phyloP scores from a whole-genome alignment of 805 yeast species.

The Hanseniaspora guilliermondii region DNA sequence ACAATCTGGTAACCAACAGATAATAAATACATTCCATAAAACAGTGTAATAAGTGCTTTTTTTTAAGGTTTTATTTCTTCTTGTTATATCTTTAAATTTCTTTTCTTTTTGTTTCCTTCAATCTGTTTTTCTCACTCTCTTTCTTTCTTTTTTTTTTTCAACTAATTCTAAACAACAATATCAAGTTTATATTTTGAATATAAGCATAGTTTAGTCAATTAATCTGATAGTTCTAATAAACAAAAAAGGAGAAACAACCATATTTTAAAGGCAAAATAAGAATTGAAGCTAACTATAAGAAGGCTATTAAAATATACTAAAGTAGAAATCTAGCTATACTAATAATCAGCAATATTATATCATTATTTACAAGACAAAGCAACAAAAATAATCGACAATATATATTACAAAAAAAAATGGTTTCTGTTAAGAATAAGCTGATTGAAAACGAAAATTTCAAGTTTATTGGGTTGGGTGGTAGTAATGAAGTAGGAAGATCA shows the following conservation, averaged over 20 bases:
- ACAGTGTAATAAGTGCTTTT: neutral
- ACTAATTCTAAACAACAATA: too few relatives aligned
- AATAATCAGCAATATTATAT: neutral
- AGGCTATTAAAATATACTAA: neutral
- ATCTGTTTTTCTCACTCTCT: too few relatives aligned
- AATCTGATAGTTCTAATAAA: too few relatives aligned
- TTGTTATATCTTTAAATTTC: neutral
- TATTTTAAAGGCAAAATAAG: too few relatives aligned
- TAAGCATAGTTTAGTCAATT: too few relatives aligned
- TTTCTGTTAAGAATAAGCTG: constrained; percentile 13
- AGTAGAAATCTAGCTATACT: too few relatives aligned
- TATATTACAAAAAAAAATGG: neutral
- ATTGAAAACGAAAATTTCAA: constrained; percentile 33
- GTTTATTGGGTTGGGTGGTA: constrained; percentile 92
- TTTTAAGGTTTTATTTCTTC: neutral
- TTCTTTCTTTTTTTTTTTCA: too few relatives aligned
- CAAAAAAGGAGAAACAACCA: too few relatives aligned
- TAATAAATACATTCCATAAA: neutral
- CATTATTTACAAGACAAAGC: neutral
- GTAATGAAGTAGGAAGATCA: constrained; percentile 93
- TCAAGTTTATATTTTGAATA: too few relatives aligned
- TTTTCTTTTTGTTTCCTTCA: too few relatives aligned
- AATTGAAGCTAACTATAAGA: too few relatives aligned
- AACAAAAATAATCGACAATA: neutral
- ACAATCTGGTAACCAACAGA: neutral